Evolutionary conservation across 257 asterid species (phyloP), one percentile per base, ranked within the genome.

Genomic region (Primulina huaijiensis): DNA sequence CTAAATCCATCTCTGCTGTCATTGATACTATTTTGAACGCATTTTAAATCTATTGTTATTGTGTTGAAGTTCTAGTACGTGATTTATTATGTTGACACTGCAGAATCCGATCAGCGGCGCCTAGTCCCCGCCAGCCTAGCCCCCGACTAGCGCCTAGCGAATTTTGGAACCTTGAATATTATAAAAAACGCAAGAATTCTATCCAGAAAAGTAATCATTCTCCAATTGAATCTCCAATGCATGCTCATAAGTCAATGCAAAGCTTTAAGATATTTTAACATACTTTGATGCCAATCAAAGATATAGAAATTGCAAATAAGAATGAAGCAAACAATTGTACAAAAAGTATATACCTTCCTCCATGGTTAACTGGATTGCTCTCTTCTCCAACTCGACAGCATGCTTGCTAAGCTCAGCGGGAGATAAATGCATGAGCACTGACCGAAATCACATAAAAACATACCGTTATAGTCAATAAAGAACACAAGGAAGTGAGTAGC

Each of bases 321-420:
- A 14, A 19, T 38, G 43, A 67, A 70, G 25, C 30, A 60, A 55
- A 73, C 30, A 59, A 73, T 62, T 40, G 9, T 30, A 6, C 27
- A 69, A 31, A 27, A 8, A 40, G 9, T 11, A 62, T 29, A 62
- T 84, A 92, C 98, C 89, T 84, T 93, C 98, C 50, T 88, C 96
- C 20, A 84, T 57, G 40, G 84, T 67, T 82, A 87, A 83, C 78
- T 84, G 88, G 73, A 82, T 84, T 50, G 90, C 82, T 80, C 92
- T 82, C 67, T 75, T 86, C 87, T 90, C 98, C 82, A 90, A 74
- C 43, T 81, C 95, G 77, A 80, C 82, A 1, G 98, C 98, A 76
- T 82, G 90, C 81, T 75, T 83, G 67, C 93, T 92, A 33, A 92
- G 98, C 67, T 87, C 94, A 27, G 78, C 56, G 16, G 96, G 89